Evolutionary conservation across 2,329 filamentous ascomycete species (phyloP).

Genomic region (Hypocrella siamensis): DNA sequence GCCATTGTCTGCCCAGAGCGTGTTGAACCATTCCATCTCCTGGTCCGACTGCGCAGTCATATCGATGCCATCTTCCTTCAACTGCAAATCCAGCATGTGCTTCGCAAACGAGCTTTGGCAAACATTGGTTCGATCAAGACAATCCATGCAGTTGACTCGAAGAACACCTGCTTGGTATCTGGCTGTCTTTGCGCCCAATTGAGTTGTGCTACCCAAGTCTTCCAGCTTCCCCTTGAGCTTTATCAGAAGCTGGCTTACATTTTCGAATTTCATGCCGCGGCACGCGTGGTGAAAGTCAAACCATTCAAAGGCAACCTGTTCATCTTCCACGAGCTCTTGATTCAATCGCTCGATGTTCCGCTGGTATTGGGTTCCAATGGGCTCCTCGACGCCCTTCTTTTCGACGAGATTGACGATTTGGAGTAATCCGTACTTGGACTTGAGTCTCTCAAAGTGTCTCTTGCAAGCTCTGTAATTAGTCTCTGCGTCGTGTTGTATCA

Average conservation of each 20-base stretch:
- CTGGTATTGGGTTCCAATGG: constrained; percentile 67
- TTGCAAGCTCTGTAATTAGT: constrained; percentile 67
- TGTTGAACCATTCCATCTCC: constrained; percentile 86
- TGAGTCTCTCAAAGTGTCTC: constrained; percentile 60
- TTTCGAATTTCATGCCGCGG: constrained; percentile 95
- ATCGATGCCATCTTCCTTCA: constrained; percentile 60
- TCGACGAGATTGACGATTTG: constrained; percentile 79
- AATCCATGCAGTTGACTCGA: constrained; percentile 98
- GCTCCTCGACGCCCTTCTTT: constrained; percentile 67
- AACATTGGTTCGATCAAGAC: constrained; percentile 88
- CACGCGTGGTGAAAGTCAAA: constrained; percentile 93
- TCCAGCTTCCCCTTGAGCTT: constrained; percentile 53
- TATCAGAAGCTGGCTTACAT: constrained; percentile 67
- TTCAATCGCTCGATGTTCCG: constrained; percentile 52
- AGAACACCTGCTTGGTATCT: constrained; percentile 56
- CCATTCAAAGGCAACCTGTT: constrained; percentile 59
- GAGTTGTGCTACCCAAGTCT: constrained; percentile 54
- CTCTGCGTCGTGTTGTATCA: constrained; percentile 64
- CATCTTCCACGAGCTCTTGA: constrained; percentile 32
- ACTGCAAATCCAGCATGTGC: constrained; percentile 63
- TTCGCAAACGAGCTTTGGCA: constrained; percentile 85
- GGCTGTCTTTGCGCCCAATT: constrained; percentile 25
- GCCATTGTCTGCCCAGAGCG: constrained; percentile 92
- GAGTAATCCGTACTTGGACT: constrained; percentile 55
- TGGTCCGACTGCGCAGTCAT: constrained; percentile 64